These are phyloP conservation scores for Aureobasidium pullulans DNA, from an alignment of 2,329 filamentous ascomycete species.

Conservation along the genomic window DNA sequence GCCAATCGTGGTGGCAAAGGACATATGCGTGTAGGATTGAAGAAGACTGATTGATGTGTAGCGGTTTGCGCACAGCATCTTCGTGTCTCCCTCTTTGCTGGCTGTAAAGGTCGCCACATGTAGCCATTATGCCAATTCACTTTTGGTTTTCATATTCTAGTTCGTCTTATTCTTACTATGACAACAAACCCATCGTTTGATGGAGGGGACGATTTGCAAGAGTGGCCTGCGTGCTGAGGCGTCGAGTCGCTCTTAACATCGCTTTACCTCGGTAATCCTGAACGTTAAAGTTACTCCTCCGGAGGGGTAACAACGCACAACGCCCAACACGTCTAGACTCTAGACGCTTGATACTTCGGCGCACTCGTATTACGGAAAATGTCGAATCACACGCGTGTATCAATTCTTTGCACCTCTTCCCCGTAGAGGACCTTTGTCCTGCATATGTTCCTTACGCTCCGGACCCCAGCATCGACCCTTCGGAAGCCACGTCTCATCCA, in stretches of 20 bases:
- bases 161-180: too few relatives aligned
- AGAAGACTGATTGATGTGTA: background rate
- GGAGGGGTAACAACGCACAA: background rate
- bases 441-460: background rate
- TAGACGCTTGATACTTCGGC: background rate
- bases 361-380: background rate
- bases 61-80: too few relatives aligned
- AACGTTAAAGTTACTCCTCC: background rate
- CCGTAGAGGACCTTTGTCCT: background rate
- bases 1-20: conserved; percentile 49
- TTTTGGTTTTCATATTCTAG: too few relatives aligned
- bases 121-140: too few relatives aligned
- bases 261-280: background rate
- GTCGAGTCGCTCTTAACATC: background rate
- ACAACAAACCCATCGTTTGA: too few relatives aligned
- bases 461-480: background rate
- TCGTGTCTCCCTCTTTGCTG: too few relatives aligned
- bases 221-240: background rate
- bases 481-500: background rate
- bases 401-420: background rate
- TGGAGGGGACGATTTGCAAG: too few relatives aligned
- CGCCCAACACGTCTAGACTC: background rate
- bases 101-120: too few relatives aligned
- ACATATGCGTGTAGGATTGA: conserved; percentile 43
- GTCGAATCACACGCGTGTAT: too few relatives aligned